phyloP scores from a whole-genome alignment of 2,329 filamentous ascomycete species.

The Phaeomoniella chlamydospora region DNA sequence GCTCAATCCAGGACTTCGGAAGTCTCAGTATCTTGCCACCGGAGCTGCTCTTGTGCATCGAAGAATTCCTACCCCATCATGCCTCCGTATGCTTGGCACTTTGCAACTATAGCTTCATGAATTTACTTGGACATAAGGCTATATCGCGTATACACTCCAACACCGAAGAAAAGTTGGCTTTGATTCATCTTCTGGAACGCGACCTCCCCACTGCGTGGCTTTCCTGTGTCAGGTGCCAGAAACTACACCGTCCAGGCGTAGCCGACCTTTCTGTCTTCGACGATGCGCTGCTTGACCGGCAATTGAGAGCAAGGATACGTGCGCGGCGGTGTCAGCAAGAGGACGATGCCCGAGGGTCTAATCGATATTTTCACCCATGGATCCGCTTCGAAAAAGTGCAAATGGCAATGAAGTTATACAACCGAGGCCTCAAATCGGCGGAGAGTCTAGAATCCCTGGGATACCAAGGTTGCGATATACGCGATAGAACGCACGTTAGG shows the following conservation, averaged over 20 bases:
- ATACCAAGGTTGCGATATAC: not conserved
- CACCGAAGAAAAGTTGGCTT: too few species aligned
- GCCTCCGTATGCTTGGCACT: too few species aligned
- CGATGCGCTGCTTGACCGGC: not conserved
- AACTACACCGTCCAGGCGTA: not conserved
- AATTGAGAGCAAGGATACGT: not conserved
- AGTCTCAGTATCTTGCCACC: too few species aligned
- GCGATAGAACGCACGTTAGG: not conserved
- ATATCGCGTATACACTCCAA: too few species aligned
- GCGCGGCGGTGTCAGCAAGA: not conserved
- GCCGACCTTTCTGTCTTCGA: not conserved
- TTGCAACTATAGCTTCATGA: too few species aligned
- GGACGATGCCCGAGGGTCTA: not conserved
- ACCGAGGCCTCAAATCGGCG: not conserved
- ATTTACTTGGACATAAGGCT: too few species aligned
- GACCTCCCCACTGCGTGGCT: not conserved
- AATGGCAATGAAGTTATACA: not conserved
- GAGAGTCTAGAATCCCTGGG: not conserved
- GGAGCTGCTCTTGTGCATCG: too few species aligned
- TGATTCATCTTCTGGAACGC: not conserved
- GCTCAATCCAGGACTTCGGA: too few species aligned
- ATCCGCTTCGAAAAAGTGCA: constrained; percentile 1
- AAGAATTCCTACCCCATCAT: too few species aligned
- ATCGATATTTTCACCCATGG: not conserved
- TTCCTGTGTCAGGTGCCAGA: too few species aligned